Conservation (phyloP, 202 grass and related monocot species). For the Bolboschoenoplectus hybrid region DNA sequence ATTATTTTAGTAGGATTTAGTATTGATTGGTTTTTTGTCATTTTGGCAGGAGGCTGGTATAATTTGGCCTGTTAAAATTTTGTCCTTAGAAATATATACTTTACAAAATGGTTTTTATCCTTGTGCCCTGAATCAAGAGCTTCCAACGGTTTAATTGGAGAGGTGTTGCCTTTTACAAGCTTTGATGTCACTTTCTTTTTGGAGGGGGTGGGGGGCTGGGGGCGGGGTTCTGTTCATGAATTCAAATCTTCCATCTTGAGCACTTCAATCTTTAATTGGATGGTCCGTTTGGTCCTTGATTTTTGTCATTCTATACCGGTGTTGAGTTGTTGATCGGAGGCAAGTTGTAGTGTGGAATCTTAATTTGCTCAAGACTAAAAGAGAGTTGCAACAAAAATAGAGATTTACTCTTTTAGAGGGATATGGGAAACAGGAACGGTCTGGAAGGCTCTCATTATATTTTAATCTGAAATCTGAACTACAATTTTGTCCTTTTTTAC, state of each 20-base stretch:
- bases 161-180: slow-evolving; percentile 16
- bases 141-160: slow-evolving; percentile 32
- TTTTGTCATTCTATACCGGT: background rate
- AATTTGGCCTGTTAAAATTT: slow-evolving; percentile 20
- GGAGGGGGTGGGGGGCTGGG: too few relatives aligned
- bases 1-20: slow-evolving; percentile 19
- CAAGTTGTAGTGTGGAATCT: background rate
- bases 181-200: background rate
- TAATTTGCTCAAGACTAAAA: background rate
- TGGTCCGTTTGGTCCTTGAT: slow-evolving; percentile 7
- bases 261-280: background rate
- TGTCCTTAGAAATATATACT: slow-evolving; percentile 10
- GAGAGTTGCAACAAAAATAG: background rate
- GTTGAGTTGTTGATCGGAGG: background rate
- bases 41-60: slow-evolving; percentile 35
- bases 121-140: background rate
- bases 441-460: background rate
- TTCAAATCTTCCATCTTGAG: background rate
- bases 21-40: slow-evolving; percentile 37
- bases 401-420: slow-evolving; percentile 15
- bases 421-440: background rate
- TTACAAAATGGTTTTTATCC: slow-evolving; percentile 4
- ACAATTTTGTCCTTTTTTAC: background rate
- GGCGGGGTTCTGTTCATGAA: background rate
- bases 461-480: background rate